Evolutionary conservation across 192 early-diverging fungal genomes (phyloP), one percentile per base, ranked within the genome.

Genomic region (Backusella mclennaniae): DNA sequence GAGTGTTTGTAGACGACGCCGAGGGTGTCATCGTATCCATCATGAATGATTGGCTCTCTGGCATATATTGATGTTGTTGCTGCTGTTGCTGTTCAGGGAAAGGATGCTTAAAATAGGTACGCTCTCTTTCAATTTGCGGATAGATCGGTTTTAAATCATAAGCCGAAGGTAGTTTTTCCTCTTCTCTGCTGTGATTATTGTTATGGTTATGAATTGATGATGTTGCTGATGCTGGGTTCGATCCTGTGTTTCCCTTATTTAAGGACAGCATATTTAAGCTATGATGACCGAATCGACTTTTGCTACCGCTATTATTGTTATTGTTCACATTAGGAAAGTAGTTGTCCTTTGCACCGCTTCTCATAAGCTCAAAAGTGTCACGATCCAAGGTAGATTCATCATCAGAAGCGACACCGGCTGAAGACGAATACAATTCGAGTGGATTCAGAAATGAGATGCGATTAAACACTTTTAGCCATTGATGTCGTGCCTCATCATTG

Each of bases 371-470:
- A 70, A 71, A 69, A 5, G 75, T 71, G 35, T 69, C 75, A 70
- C 49, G 75, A 33, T 52, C 66, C 29, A 52, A 19, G 31, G 4
- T 31, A 4, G 73, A 42, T 4, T 63, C 73, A 11, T 66, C 52
- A 15, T 74, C 59, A 35, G 73, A 73, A 63, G 23, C 52, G 9
- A 23, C 71, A 6, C 36, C 63, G 21, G 38, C 26, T 26, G 49
- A 38, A 21, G 42, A 35, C 15, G 49, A 35, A 12, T 63, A 63
- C 12, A 63, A 8, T n/a, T 77, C 76, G 15, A 71, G 39, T 46
- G 76, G 76, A 15, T 69, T 73, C 15, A 71, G 56, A 26, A 77
- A 67, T 63, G 72, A 73, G 8, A 73, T 59, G 12, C 72, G 46
- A 41, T 63, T 63, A 14, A 73, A 35, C 17, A 73, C 35, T 19